phyloP scores from a whole-genome alignment of 345 rosid species.

The Salix purpurea region DNA sequence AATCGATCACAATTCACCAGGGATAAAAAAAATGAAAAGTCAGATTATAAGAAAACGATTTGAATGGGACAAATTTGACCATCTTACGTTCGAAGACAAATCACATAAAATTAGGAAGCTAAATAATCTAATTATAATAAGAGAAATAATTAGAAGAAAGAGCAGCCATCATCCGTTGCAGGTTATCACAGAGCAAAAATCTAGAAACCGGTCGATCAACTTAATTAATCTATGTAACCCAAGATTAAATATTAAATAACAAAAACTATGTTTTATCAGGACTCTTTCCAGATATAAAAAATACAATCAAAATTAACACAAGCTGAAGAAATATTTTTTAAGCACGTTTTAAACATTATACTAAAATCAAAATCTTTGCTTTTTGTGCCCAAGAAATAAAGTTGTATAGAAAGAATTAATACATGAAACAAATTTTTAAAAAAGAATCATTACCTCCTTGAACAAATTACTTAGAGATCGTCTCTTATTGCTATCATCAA shows the following conservation, averaged over 20 bases:
- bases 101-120: neutral
- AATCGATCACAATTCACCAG: neutral
- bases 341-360: neutral
- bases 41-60: neutral
- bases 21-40: too few relatives aligned
- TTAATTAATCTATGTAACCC: neutral
- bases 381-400: neutral
- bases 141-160: neutral
- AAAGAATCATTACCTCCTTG: slow-evolving; percentile 24
- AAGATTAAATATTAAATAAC: neutral
- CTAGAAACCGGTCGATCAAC: neutral
- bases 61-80: slow-evolving; percentile 9
- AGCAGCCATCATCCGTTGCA: too few relatives aligned
- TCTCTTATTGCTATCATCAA: slow-evolving; percentile 27
- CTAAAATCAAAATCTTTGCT: neutral
- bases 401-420: neutral
- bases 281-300: neutral
- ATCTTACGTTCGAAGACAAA: neutral
- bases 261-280: neutral
- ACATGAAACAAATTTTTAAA: neutral
- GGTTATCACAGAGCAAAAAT: too few relatives aligned
- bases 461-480: slow-evolving; percentile 41
- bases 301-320: neutral
- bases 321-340: too few relatives aligned
- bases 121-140: neutral